Evolutionary conservation across 768 basidiomycete species (phyloP), one percentile per base, ranked within the genome.

Genomic region (Boletus reticuloceps): DNA sequence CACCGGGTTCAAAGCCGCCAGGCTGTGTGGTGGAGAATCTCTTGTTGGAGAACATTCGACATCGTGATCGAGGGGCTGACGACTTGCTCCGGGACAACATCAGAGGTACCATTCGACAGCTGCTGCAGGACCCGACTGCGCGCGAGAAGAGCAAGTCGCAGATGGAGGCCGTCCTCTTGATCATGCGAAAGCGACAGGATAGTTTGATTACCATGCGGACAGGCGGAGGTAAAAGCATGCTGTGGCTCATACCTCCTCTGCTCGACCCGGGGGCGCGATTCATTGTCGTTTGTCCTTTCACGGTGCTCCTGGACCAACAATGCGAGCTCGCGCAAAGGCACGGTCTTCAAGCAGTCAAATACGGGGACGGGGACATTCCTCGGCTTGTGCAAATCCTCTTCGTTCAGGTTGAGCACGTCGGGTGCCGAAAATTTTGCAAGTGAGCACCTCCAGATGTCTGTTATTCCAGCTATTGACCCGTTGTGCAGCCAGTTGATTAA

Each of bases 201-300:
- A 47, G 25, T 29, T 50, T 54, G 34, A 43, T 54, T 43, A 50
- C 53, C 32, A 54, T 54, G 53, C 17, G 53, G 27, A 54, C 53
- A 13, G 53, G 53, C 1, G 41, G 53, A 8, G 53, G 53, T 4
- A 54, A 54, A 29, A 54, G 53, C 34, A 42, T 54, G 47, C 11
- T 49, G 13, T 54, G 53, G 53, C 25, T 54, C 8, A 6, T 43
- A 27, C 47, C 53, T 7, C 40, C 40, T 42, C 40, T 54, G 8
- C 40, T 54, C 0, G 34, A 54, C 34, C 53, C 40, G 3, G 47
- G 22, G 5, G 46, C 34, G 2, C 22, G 34, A 7, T 54, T 49
- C 53, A 42, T 54, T 1, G 40, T 54, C 6, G 53, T 54, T 5
- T 54, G 47, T 11, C 53, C 47, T 37, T 54, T 54, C 19, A 50